Evolutionary conservation across 345 rosid species (phyloP).

Genomic region (Rhizophora apiculata): DNA sequence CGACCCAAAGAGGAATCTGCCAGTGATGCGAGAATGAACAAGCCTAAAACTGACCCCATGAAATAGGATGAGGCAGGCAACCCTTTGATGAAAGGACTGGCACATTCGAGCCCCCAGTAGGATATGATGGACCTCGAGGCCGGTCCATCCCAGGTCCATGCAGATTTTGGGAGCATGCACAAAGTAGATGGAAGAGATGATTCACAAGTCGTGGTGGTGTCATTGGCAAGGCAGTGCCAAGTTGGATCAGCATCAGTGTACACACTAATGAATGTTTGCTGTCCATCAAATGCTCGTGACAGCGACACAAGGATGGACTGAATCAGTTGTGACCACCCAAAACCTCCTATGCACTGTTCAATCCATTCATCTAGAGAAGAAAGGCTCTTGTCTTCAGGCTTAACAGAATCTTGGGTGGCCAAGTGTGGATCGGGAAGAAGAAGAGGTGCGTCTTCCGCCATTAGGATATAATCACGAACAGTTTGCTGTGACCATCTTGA

Average conservation of each 20-base stretch:
- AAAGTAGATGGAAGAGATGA: slow-evolving; percentile 16
- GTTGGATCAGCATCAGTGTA: slow-evolving; percentile 54
- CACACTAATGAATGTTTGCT: slow-evolving; percentile 58
- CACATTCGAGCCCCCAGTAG: slow-evolving; percentile 53
- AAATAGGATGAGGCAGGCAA: slow-evolving; percentile 62
- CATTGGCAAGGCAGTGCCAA: slow-evolving; percentile 44
- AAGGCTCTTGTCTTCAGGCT: neutral
- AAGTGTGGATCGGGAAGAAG: neutral
- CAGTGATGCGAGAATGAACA: slow-evolving; percentile 41
- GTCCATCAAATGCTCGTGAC: slow-evolving; percentile 56
- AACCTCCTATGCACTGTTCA: slow-evolving; percentile 34
- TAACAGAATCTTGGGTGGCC: slow-evolving; percentile 12
- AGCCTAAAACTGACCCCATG: slow-evolving; percentile 56
- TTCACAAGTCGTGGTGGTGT: slow-evolving; percentile 17
- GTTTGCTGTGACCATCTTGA: no score
- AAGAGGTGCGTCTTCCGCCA: slow-evolving; percentile 6
- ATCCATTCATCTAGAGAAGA: slow-evolving; percentile 39
- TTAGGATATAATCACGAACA: no score
- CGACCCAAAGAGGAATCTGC: slow-evolving; percentile 64
- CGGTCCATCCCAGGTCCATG: neutral
- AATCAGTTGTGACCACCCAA: slow-evolving; percentile 36
- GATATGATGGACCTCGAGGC: slow-evolving; percentile 40
- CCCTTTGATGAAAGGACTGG: slow-evolving; percentile 41
- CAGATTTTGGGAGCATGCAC: slow-evolving; percentile 37
- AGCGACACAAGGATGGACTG: slow-evolving; percentile 54